phyloP scores from a whole-genome alignment of 139 green algal genomes.

The Raphidocelis subcapitata region DNA sequence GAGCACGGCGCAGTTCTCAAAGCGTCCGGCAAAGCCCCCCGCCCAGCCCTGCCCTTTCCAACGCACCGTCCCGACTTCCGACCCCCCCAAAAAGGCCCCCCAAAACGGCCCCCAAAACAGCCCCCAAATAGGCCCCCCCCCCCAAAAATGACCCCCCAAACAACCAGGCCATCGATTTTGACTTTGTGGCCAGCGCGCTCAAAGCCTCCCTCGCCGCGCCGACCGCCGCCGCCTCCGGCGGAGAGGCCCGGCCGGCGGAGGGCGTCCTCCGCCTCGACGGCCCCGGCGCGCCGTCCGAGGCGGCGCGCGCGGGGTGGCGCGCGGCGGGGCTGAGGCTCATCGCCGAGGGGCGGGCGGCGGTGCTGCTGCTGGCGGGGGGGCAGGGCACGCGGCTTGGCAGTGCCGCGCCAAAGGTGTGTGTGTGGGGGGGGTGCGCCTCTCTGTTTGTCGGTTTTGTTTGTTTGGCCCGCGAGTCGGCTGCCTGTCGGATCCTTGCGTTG shows the following conservation, averaged over 20 bases:
- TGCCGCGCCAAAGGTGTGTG: slow-evolving; percentile 68
- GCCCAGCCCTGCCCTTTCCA: too few relatives aligned
- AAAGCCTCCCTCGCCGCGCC: neutral
- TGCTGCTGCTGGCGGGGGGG: slow-evolving; percentile 88
- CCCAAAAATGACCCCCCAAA: slow-evolving; percentile 1
- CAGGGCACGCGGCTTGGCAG: slow-evolving; percentile 94
- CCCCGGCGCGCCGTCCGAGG: slow-evolving; percentile 13
- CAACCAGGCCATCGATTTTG: neutral
- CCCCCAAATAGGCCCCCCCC: neutral
- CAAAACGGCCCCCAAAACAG: neutral
- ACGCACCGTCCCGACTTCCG: too few relatives aligned
- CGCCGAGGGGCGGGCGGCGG: slow-evolving; percentile 41
- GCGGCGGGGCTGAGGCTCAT: slow-evolving; percentile 44
- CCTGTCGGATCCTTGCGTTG: neutral
- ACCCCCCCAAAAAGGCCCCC: too few relatives aligned
- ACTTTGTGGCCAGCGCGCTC: neutral
- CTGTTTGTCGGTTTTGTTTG: neutral
- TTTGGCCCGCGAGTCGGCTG: neutral
- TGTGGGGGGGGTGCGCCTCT: too few relatives aligned
- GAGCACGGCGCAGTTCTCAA: too few relatives aligned
- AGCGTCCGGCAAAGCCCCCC: too few relatives aligned
- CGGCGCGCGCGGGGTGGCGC: slow-evolving; percentile 38
- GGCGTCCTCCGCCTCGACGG: neutral
- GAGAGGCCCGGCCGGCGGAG: neutral
- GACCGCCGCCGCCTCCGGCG: neutral